These are phyloP conservation scores for Somion occarium DNA, from an alignment of 1,284 basidiomycete species.

Conservation along the genomic window DNA sequence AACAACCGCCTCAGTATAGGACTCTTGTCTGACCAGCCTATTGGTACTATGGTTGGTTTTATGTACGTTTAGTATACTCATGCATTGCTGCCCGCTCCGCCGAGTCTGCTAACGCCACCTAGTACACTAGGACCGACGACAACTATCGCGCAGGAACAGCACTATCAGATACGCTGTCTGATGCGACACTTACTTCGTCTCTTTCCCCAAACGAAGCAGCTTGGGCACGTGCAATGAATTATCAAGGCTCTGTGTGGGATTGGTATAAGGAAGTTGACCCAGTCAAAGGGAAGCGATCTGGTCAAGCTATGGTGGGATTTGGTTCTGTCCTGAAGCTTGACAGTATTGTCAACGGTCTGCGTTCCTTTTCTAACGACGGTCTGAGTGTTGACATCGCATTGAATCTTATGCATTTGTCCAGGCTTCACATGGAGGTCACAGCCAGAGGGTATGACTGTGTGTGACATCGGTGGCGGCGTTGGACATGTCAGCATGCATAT, in stretches of 20 bases:
- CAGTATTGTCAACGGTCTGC: neutral
- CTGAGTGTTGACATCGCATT: neutral
- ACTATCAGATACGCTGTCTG: neutral
- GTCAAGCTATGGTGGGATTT: constrained; percentile 26
- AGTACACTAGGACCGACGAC: constrained; percentile 14
- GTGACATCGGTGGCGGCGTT: constrained; percentile 45
- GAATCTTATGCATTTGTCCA: no score
- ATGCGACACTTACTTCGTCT: neutral
- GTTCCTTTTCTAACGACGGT: neutral
- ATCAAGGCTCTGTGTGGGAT: neutral
- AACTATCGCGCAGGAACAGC: neutral
- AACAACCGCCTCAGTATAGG: constrained; percentile 22
- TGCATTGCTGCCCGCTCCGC: no score
- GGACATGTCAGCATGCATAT: constrained; percentile 40
- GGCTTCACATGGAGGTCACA: constrained; percentile 42
- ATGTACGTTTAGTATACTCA: no score
- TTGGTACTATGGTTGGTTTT: neutral
- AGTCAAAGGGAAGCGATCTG: constrained; percentile 21
- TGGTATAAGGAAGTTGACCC: constrained; percentile 17
- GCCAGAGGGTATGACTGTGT: constrained; percentile 31
- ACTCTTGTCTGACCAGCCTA: constrained; percentile 14
- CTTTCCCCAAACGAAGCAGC: neutral
- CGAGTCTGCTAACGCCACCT: no score
- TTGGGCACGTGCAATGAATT: neutral
- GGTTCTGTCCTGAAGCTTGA: constrained; percentile 4